Percentiles rank a stretch among this genome's conserved stretches.
phyloP scores from a whole-genome alignment of 805 yeast genomes.

The Ogataea nitratoaversa region DNA sequence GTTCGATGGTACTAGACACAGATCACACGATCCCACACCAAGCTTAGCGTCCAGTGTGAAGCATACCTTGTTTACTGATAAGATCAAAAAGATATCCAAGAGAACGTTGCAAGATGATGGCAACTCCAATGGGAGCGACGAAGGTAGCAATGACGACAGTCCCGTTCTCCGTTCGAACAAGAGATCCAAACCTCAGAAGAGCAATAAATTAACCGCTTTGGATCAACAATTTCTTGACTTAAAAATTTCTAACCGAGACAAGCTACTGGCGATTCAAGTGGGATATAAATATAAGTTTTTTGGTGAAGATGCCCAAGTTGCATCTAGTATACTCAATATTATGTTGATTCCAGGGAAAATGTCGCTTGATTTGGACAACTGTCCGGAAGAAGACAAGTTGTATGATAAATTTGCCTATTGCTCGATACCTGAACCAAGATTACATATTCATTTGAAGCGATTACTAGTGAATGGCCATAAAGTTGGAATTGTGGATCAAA shows the following conservation, averaged over 20 bases:
- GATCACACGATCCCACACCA: too few species aligned
- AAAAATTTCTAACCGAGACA: slow-evolving; percentile 57
- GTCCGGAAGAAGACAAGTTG: slow-evolving; percentile 35
- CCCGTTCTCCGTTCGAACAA: neutral
- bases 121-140: slow-evolving; percentile 4
- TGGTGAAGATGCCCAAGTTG: slow-evolving; percentile 78
- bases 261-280: slow-evolving; percentile 75
- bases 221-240: slow-evolving; percentile 74
- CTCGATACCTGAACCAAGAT: slow-evolving; percentile 73
- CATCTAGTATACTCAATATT: slow-evolving; percentile 61
- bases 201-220: slow-evolving; percentile 58
- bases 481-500: slow-evolving; percentile 83
- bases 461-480: slow-evolving; percentile 68
- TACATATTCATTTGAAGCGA: slow-evolving; percentile 73
- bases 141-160: slow-evolving; percentile 3
- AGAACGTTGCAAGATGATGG: slow-evolving; percentile 1
- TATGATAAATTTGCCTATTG: slow-evolving; percentile 72
- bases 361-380: slow-evolving; percentile 44
- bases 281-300: slow-evolving; percentile 89
- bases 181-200: slow-evolving; percentile 7
- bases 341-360: slow-evolving; percentile 70
- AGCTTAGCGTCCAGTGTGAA: too few species aligned
- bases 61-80: too few species aligned
- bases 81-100: too few species aligned
- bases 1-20: too few species aligned